Conservation (phyloP, 1,284 basidiomycete genomes). For the Mycosarcoma mackinlayi region DNA sequence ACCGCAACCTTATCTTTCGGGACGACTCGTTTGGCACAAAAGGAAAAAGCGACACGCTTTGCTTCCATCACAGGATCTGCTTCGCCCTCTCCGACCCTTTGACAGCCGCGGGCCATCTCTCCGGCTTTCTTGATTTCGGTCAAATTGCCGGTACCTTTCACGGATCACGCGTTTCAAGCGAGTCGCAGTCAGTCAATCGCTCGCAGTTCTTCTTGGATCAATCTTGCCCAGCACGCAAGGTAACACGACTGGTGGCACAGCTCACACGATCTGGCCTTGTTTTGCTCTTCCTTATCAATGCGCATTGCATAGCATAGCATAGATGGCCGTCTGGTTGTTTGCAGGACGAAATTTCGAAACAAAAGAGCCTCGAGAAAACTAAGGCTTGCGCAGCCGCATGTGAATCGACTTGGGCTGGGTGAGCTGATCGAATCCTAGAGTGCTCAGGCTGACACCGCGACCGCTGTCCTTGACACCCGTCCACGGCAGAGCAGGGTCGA, state of each 20-base stretch:
- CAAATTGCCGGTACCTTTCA: slow-evolving; percentile 4
- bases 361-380: neutral
- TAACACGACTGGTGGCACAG: too few species aligned
- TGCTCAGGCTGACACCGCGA: slow-evolving; percentile 86
- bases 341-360: neutral
- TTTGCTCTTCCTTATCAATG: too few species aligned
- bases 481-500: slow-evolving; percentile 93
- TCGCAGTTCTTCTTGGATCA: neutral
- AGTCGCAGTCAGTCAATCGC: neutral
- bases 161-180: neutral
- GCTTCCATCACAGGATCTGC: too few species aligned
- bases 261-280: too few species aligned
- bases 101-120: slow-evolving; percentile 10
- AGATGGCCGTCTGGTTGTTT: too few species aligned
- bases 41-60: too few species aligned
- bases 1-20: neutral
- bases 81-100: neutral
- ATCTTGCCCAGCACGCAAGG: too few species aligned
- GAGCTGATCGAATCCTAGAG: slow-evolving; percentile 74
- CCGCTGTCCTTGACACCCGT: slow-evolving; percentile 93
- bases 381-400: slow-evolving; percentile 52
- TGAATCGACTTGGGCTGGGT: slow-evolving; percentile 54
- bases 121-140: slow-evolving; percentile 2
- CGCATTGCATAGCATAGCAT: neutral
- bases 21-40: too few species aligned